Evolutionary conservation across 2,329 filamentous ascomycete species (phyloP).

Genomic region (Daldinia eschscholtzii): DNA sequence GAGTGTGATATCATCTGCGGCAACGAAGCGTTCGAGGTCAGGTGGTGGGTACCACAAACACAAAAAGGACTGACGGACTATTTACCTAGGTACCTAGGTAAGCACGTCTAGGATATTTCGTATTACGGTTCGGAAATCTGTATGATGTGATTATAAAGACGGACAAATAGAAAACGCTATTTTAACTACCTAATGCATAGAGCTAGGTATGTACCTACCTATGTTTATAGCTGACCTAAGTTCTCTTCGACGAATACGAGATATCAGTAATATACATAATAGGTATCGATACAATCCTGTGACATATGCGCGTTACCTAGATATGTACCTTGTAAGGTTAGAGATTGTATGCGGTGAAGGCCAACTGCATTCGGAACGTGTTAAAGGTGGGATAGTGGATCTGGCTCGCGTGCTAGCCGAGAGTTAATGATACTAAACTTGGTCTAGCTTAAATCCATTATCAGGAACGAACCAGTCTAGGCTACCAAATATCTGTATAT

Average conservation of each 20-base stretch:
- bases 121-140: background rate
- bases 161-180: background rate
- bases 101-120: background rate
- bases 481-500: background rate
- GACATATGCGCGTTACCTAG: too few species aligned
- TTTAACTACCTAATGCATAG: background rate
- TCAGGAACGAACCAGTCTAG: conserved; percentile 26
- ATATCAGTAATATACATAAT: too few species aligned
- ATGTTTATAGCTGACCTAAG: background rate
- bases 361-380: conserved; percentile 33
- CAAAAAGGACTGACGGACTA: background rate
- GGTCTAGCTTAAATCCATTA: conserved; percentile 18
- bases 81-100: background rate
- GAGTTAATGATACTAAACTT: conserved; percentile 14
- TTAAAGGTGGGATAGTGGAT: conserved; percentile 33
- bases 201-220: too few species aligned
- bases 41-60: conserved; percentile 17
- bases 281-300: too few species aligned
- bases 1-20: conserved; percentile 18
- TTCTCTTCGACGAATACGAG: background rate
- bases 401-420: conserved; percentile 31
- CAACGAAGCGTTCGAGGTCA: conserved; percentile 27
- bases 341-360: background rate
- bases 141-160: background rate
- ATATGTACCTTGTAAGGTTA: background rate